Evolutionary conservation across 2,329 filamentous ascomycete genomes (phyloP).

Genomic region (Pseudocercospora macadamiae): DNA sequence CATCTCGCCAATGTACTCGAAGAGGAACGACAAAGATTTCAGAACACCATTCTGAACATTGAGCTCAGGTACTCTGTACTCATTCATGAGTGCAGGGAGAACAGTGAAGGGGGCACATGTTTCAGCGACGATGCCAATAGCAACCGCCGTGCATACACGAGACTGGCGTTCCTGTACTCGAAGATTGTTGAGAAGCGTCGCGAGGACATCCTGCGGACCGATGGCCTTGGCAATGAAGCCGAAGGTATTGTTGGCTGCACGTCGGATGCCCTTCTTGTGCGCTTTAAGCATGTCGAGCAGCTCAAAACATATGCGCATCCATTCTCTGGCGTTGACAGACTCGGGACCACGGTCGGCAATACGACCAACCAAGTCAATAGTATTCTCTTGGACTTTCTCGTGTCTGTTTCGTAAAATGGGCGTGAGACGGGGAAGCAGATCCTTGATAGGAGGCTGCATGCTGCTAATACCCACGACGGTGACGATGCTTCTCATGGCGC

Average conservation of each 20-base stretch:
- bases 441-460: conserved; percentile 98
- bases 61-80: conserved; percentile 96
- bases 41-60: conserved; percentile 99
- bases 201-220: conserved; percentile 93
- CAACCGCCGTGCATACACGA: conserved; percentile 96
- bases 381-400: conserved; percentile 99
- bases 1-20: conserved; percentile 99
- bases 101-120: conserved; percentile 98
- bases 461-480: conserved; percentile 96
- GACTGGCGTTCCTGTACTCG: conserved; percentile 97
- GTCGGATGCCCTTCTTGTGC: conserved; percentile 98
- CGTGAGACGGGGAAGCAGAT: conserved; percentile 89
- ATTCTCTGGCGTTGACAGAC: conserved; percentile 94
- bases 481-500: conserved; percentile 91
- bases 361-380: conserved; percentile 94
- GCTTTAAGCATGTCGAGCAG: conserved; percentile 98
- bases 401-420: conserved; percentile 98
- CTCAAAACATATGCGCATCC: conserved; percentile 99
- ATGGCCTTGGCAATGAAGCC: conserved; percentile 99
- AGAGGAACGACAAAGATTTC: conserved; percentile 94
- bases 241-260: conserved; percentile 98
- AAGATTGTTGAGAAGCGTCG: conserved; percentile 93
- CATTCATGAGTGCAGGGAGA: conserved; percentile 98
- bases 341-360: conserved; percentile 97
- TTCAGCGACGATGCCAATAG: conserved; percentile 97